Evolutionary conservation across 345 rosid species (phyloP).

Genomic region (Mercurialis annua): DNA sequence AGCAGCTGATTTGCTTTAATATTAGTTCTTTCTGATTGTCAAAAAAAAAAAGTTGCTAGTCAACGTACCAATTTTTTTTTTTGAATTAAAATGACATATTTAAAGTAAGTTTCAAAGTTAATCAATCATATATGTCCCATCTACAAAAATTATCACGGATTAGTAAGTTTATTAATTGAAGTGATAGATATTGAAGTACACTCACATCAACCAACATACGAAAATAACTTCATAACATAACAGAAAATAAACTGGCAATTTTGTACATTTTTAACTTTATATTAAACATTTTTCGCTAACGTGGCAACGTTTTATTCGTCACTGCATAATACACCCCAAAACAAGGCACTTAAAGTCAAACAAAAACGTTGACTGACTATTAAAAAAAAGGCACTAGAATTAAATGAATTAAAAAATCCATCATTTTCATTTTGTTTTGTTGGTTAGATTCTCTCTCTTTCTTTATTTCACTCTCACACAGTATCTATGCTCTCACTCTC

Average conservation of each 20-base stretch:
- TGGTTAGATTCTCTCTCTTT: not conserved
- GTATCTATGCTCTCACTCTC: not conserved
- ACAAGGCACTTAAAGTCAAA: not conserved
- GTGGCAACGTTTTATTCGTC: not conserved
- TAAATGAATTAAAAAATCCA: slow-evolving; percentile 10
- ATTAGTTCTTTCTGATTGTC: too few relatives aligned
- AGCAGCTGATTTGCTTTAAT: too few relatives aligned
- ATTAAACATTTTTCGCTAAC: not conserved
- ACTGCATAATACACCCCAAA: not conserved
- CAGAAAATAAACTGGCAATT: not conserved
- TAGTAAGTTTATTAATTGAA: too few relatives aligned
- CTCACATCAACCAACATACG: too few relatives aligned
- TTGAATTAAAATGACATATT: too few relatives aligned
- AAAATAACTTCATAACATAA: too few relatives aligned
- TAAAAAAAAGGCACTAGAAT: not conserved
- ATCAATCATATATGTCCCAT: too few relatives aligned
- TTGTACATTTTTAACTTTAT: not conserved
- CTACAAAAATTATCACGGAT: too few relatives aligned
- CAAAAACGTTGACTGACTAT: slow-evolving; percentile 7
- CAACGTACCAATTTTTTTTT: too few relatives aligned
- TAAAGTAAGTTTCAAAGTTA: too few relatives aligned
- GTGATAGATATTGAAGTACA: too few relatives aligned
- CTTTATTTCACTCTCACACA: not conserved
- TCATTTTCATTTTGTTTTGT: slow-evolving; percentile 9
- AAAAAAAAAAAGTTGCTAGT: too few relatives aligned